Percentiles rank a stretch among this genome's conserved stretches.
These are phyloP conservation scores for Dictyostelium intermedium DNA, from an alignment of 78 protist genomes.

Conservation along the genomic window DNA sequence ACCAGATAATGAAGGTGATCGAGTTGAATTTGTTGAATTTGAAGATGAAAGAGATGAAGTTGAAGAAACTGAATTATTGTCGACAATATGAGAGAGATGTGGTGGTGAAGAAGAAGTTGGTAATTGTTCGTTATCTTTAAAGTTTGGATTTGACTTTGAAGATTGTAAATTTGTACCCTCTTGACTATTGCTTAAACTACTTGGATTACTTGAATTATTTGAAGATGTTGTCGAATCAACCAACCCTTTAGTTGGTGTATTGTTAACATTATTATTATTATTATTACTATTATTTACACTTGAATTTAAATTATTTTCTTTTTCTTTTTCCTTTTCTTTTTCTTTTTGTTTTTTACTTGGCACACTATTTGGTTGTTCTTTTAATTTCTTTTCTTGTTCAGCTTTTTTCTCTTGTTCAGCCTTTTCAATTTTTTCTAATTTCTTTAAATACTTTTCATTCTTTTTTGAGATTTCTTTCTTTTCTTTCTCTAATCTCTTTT, in stretches of 20 bases:
- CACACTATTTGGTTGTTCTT: background rate
- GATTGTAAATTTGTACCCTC: background rate
- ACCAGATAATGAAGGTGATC: background rate
- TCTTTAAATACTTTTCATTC: conserved; percentile 32
- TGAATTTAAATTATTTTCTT: background rate
- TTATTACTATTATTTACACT: background rate
- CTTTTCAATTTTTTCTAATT: conserved; percentile 5
- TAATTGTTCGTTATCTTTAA: background rate
- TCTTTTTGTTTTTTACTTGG: background rate
- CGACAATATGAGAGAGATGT: background rate
- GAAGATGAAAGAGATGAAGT: conserved; percentile 2
- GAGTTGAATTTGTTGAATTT: background rate
- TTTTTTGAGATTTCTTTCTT: conserved; percentile 24
- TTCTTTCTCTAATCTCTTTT: conserved; percentile 31
- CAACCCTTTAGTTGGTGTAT: background rate
- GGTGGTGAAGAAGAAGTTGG: background rate
- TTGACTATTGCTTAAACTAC: conserved; percentile 9
- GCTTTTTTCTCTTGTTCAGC: conserved; percentile 4
- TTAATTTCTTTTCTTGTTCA: background rate
- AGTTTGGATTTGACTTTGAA: background rate
- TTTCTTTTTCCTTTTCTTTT: conserved; percentile 6
- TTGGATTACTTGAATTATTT: background rate
- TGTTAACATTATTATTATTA: background rate
- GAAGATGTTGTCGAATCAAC: background rate
- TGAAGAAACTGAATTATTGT: background rate